phyloP scores from a whole-genome alignment of 768 basidiomycete genomes.

The Russula vinacea region DNA sequence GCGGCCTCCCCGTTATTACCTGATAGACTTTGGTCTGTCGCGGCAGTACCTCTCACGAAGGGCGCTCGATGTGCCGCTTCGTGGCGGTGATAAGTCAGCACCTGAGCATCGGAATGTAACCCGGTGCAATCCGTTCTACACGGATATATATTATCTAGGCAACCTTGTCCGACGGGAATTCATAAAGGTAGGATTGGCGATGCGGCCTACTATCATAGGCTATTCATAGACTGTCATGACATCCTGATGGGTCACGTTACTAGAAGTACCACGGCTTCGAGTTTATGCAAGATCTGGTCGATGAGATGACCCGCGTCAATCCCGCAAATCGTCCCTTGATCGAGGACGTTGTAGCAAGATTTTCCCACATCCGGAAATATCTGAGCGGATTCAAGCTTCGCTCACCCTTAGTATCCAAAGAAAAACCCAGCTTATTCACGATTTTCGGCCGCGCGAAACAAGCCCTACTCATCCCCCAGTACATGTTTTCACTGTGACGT shows the following conservation, averaged over 20 bases:
- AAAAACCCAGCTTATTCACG: conserved; percentile 7
- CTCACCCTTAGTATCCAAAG: conserved; percentile 7
- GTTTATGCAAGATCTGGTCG: conserved; percentile 25
- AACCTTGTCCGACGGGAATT: conserved; percentile 31
- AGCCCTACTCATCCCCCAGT: conserved; percentile 5
- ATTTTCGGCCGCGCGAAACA: conserved; percentile 5
- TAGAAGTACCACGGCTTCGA: conserved; percentile 24
- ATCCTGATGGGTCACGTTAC: not conserved
- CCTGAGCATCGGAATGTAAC: conserved; percentile 30
- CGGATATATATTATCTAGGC: conserved; percentile 34
- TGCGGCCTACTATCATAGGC: no score
- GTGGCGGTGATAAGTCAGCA: conserved; percentile 33
- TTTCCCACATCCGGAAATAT: conserved; percentile 34
- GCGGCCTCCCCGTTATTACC: conserved; percentile 32
- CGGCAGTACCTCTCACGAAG: conserved; percentile 26
- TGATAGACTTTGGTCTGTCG: conserved; percentile 37
- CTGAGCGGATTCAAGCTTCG: conserved; percentile 37
- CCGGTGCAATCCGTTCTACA: conserved; percentile 32
- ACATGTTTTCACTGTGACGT: not conserved
- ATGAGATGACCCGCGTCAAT: conserved; percentile 39
- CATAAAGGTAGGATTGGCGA: conserved; percentile 21
- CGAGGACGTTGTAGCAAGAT: conserved; percentile 37
- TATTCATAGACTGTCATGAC: not conserved
- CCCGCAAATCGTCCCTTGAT: conserved; percentile 39
- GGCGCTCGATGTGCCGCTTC: conserved; percentile 28